Percentiles rank a stretch among this genome's conserved stretches.
phyloP scores from a whole-genome alignment of 768 basidiomycete species.

The Cyclocybe cylindracea region DNA sequence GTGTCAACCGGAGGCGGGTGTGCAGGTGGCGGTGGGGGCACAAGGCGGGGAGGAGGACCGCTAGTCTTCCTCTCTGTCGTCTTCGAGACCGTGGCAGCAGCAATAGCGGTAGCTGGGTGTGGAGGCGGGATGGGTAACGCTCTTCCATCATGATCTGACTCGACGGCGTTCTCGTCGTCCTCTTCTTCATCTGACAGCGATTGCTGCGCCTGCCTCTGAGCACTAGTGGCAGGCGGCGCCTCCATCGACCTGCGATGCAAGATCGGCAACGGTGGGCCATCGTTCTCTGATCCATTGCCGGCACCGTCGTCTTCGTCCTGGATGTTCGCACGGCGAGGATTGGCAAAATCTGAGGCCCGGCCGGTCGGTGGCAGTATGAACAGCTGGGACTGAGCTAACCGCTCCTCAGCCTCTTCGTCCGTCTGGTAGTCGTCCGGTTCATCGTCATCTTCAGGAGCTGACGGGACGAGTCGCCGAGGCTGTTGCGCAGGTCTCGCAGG shows the following conservation, averaged over 20 bases:
- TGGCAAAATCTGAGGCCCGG: constrained; percentile 2
- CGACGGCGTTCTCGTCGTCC: constrained; percentile 26
- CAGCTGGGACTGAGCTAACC: constrained; percentile 23
- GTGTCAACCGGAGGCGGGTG: constrained; percentile 4
- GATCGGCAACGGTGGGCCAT: constrained; percentile 24
- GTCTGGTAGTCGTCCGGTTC: constrained; percentile 14
- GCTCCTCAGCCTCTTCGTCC: constrained; percentile 25
- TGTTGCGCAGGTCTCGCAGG: constrained; percentile 20
- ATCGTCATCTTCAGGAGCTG: constrained; percentile 19
- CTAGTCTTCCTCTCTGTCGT: constrained; percentile 5
- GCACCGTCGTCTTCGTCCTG: constrained; percentile 17
- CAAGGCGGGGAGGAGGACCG: constrained; percentile 6
- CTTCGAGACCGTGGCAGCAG: too few species aligned
- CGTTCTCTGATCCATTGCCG: constrained; percentile 26
- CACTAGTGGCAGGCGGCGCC: constrained; percentile 7
- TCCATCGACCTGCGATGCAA: constrained; percentile 22
- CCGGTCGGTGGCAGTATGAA: constrained; percentile 28
- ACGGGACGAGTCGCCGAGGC: constrained; percentile 27
- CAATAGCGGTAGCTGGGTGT: too few species aligned
- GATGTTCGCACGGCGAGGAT: constrained; percentile 5
- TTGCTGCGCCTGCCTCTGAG: constrained; percentile 8
- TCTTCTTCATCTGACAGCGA: constrained; percentile 5
- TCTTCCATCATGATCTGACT: constrained; percentile 34
- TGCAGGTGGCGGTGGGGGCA: constrained; percentile 4
- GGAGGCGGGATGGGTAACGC: constrained; percentile 31